phyloP scores from a whole-genome alignment of 2,329 filamentous ascomycete species.

The Talaromyces rugulosus region DNA sequence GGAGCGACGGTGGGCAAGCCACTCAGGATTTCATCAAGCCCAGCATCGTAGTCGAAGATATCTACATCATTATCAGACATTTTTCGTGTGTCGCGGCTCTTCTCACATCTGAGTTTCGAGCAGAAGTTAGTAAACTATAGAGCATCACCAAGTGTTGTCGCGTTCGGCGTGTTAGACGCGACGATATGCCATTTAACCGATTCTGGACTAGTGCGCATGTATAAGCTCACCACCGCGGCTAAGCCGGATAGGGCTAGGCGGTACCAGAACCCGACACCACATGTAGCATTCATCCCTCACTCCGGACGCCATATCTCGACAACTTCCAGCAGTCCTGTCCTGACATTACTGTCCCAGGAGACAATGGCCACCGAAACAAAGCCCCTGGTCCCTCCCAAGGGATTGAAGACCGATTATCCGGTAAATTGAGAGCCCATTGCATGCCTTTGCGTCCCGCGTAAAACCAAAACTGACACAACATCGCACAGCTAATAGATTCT shows the following conservation, averaged over 20 bases:
- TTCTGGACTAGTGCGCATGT: not conserved
- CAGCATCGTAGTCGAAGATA: conserved; percentile 72
- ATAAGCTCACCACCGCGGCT: not conserved
- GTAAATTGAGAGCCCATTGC: conserved; percentile 51
- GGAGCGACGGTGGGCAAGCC: conserved; percentile 28
- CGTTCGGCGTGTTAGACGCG: conserved; percentile 14
- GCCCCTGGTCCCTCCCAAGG: conserved; percentile 68
- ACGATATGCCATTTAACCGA: conserved; percentile 10
- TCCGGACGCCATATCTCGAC: not conserved
- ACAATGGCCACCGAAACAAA: conserved; percentile 37
- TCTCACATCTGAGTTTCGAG: not conserved
- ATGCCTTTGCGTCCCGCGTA: not conserved
- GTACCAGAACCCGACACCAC: not conserved
- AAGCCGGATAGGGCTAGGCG: not conserved
- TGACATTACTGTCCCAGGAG: conserved; percentile 1
- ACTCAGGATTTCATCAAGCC: conserved; percentile 47
- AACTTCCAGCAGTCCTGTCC: not conserved
- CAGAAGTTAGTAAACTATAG: not conserved
- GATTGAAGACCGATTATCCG: conserved; percentile 76
- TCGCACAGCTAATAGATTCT: conserved; percentile 86
- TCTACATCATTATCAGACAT: conserved; percentile 52
- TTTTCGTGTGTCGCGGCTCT: conserved; percentile 10
- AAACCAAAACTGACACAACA: not conserved
- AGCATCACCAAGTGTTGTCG: conserved; percentile 7
- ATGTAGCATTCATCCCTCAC: conserved; percentile 1